phyloP scores from a whole-genome alignment of 495 filamentous ascomycete species.

The Evernia prunastri region DNA sequence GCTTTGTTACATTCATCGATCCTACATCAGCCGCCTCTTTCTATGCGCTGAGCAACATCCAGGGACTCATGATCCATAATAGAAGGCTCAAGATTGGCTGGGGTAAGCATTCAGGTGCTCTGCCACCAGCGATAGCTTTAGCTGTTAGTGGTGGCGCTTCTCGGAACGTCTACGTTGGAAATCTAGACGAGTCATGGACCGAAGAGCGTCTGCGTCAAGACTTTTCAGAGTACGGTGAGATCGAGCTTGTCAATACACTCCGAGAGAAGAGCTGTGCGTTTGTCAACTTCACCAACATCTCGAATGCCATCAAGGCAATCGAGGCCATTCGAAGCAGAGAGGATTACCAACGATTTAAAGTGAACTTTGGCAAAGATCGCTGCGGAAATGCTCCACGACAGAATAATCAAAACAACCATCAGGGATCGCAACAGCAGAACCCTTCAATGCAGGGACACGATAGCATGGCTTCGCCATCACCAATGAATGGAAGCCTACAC shows the following conservation, averaged over 20 bases:
- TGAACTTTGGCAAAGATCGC: constrained; percentile 98
- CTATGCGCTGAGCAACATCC: constrained; percentile 92
- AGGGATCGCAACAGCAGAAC: constrained; percentile 50
- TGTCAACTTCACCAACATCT: constrained; percentile 99
- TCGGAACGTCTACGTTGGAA: constrained; percentile 95
- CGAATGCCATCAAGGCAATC: constrained; percentile 98
- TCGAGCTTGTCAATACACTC: constrained; percentile 92
- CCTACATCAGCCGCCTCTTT: constrained; percentile 96
- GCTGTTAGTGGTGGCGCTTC: constrained; percentile 93
- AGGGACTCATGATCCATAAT: constrained; percentile 99
- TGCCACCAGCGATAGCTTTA: constrained; percentile 91
- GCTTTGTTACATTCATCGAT: constrained; percentile 99
- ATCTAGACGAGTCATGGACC: constrained; percentile 93
- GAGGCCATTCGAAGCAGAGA: constrained; percentile 91
- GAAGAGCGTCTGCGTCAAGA: constrained; percentile 94
- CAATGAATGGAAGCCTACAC: constrained; percentile 45
- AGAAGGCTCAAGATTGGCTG: constrained; percentile 96
- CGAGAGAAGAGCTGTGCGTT: constrained; percentile 99
- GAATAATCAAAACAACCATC: constrained; percentile 46
- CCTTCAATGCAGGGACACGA: constrained; percentile 42
- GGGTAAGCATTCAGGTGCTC: constrained; percentile 97
- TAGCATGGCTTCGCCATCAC: constrained; percentile 53
- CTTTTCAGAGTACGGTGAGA: constrained; percentile 96
- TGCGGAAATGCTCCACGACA: constrained; percentile 96
- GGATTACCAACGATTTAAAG: constrained; percentile 96